A percentile compares a stretch with the other conserved stretches of the same genome.
These are phyloP conservation scores for Chrysanthemum seticuspe DNA, from an alignment of 129 eudicot species.

Conservation along the genomic window DNA sequence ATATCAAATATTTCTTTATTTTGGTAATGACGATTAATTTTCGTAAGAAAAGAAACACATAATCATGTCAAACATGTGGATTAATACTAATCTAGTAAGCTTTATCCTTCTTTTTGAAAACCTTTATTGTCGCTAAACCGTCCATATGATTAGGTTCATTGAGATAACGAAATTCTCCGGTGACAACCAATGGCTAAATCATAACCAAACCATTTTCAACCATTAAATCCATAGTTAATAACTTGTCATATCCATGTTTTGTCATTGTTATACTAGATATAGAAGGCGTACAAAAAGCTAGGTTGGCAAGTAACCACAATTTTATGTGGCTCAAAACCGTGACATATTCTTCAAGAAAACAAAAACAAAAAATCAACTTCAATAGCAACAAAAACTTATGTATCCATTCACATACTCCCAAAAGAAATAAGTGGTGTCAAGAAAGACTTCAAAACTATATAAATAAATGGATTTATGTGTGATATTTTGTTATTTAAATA, in stretches of 20 bases:
- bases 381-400: neutral
- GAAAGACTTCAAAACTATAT: neutral
- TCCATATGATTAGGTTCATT: neutral
- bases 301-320: constrained; percentile 13
- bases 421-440: neutral
- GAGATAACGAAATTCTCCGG: neutral
- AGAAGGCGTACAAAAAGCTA: constrained; percentile 8
- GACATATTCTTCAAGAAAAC: constrained; percentile 1
- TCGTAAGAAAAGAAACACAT: neutral
- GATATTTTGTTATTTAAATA: neutral
- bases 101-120: neutral
- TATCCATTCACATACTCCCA: constrained; percentile 6
- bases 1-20: neutral
- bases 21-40: neutral
- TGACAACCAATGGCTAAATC: neutral
- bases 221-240: neutral
- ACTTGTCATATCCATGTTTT: constrained; percentile 1
- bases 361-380: constrained; percentile 21
- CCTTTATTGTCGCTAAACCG: neutral
- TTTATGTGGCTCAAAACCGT: constrained; percentile 28
- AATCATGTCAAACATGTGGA: neutral
- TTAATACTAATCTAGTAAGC: neutral
- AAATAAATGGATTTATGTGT: neutral
- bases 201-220: neutral
- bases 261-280: neutral